A percentile compares a stretch with the other conserved stretches of the same genome.
phyloP scores from a whole-genome alignment of 179 eudicot species.

The Nepenthes alata region DNA sequence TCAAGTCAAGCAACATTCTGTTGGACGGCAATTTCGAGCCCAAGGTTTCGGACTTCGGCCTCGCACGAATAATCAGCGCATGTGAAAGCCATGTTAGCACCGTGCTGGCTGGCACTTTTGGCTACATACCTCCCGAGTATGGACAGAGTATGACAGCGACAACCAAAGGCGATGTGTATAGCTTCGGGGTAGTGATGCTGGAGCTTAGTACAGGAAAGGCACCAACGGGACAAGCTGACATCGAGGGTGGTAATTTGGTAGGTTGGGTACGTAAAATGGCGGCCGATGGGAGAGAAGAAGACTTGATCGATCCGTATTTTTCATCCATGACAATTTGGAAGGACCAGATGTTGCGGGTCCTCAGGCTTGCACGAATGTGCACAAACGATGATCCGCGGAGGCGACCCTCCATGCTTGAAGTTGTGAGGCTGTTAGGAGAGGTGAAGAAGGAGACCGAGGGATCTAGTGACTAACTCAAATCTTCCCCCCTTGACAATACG shows the following conservation, averaged over 20 bases:
- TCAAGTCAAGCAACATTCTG: slow-evolving; percentile 83
- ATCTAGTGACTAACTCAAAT: slow-evolving; percentile 1
- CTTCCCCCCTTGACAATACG: not conserved
- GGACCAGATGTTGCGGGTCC: slow-evolving; percentile 59
- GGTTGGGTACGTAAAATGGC: slow-evolving; percentile 86
- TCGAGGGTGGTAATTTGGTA: slow-evolving; percentile 86
- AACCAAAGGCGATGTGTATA: slow-evolving; percentile 72
- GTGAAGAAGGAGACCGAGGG: slow-evolving; percentile 19
- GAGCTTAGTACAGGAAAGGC: slow-evolving; percentile 81
- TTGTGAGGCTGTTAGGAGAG: slow-evolving; percentile 61
- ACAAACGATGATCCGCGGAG: slow-evolving; percentile 59
- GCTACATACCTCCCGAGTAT: slow-evolving; percentile 93
- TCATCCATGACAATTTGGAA: slow-evolving; percentile 28
- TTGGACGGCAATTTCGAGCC: slow-evolving; percentile 67
- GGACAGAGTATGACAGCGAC: slow-evolving; percentile 86
- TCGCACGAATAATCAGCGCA: slow-evolving; percentile 82
- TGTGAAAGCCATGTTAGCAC: slow-evolving; percentile 91
- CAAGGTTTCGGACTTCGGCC: slow-evolving; percentile 81
- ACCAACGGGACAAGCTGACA: slow-evolving; percentile 76
- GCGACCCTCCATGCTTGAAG: slow-evolving; percentile 79
- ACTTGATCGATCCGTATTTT: slow-evolving; percentile 45
- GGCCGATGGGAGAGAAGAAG: slow-evolving; percentile 37
- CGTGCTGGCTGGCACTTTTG: slow-evolving; percentile 73
- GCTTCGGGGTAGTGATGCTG: slow-evolving; percentile 90
- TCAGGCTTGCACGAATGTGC: slow-evolving; percentile 53